phyloP scores from a whole-genome alignment of 1,284 basidiomycete species.

The Cutaneotrichosporon spelunceum region DNA sequence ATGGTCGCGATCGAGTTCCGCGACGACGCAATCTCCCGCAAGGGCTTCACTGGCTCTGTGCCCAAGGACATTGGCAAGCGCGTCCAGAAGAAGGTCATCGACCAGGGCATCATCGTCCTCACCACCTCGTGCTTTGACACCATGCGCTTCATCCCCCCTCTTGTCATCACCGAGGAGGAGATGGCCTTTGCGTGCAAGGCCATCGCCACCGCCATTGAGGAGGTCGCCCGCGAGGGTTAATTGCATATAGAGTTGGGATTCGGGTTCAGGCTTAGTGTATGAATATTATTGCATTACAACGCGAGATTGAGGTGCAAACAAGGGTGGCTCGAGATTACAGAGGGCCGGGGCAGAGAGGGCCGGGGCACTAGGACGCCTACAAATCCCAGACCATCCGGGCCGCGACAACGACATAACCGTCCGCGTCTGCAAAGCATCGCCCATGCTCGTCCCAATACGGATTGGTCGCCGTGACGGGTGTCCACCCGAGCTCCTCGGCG shows the following conservation, averaged over 20 bases:
- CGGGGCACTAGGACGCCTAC: too few relatives aligned
- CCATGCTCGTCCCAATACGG: slow-evolving; percentile 19
- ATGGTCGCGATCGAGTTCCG: slow-evolving; percentile 50
- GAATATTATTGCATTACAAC: not conserved
- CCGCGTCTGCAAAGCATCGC: slow-evolving; percentile 11
- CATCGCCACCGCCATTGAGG: slow-evolving; percentile 62
- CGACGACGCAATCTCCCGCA: slow-evolving; percentile 32
- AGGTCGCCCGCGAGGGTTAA: slow-evolving; percentile 60
- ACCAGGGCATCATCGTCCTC: slow-evolving; percentile 71
- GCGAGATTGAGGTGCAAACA: not conserved
- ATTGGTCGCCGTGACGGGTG: slow-evolving; percentile 6
- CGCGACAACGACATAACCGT: slow-evolving; percentile 20
- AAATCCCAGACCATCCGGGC: slow-evolving; percentile 4
- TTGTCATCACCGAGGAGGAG: slow-evolving; percentile 64
- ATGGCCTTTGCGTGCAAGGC: slow-evolving; percentile 61
- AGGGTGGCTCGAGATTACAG: not conserved
- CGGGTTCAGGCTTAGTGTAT: slow-evolving; percentile 9
- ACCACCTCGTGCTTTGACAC: slow-evolving; percentile 53
- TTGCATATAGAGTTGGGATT: not conserved
- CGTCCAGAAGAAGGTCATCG: slow-evolving; percentile 75
- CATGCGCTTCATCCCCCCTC: slow-evolving; percentile 65
- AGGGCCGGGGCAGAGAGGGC: too few relatives aligned
- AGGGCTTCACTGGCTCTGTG: slow-evolving; percentile 48
- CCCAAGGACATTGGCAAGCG: slow-evolving; percentile 67
- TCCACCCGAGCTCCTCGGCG: slow-evolving; percentile 3